Evolutionary conservation across 2,329 filamentous ascomycete genomes (phyloP).

Genomic region (Xylaria sp.): DNA sequence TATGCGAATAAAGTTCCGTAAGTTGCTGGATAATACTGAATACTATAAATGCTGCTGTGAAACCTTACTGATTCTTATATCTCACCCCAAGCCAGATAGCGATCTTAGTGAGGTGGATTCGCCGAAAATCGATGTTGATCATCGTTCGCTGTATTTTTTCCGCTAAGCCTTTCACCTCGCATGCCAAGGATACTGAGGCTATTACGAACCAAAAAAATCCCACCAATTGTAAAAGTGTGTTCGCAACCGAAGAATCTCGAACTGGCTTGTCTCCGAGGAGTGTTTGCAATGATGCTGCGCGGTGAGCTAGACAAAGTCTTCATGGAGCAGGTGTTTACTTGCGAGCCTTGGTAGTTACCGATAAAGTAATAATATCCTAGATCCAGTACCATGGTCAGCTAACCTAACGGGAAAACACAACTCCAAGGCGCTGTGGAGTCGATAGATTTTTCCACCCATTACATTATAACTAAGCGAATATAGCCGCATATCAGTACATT

Average conservation of each 20-base stretch:
- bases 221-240: slow-evolving; percentile 25
- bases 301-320: not conserved
- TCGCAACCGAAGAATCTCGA: slow-evolving; percentile 3
- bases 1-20: not conserved
- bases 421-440: slow-evolving; percentile 16
- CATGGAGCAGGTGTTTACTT: not conserved
- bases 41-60: not conserved
- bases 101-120: not conserved
- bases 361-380: not conserved
- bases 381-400: not conserved
- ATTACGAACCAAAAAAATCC: slow-evolving; percentile 12
- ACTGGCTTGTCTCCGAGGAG: not conserved
- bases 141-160: slow-evolving; percentile 1
- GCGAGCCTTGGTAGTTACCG: not conserved
- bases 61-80: not conserved
- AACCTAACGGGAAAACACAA: slow-evolving; percentile 8
- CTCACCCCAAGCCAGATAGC: not conserved
- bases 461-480: slow-evolving; percentile 21
- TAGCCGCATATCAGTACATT: slow-evolving; percentile 3
- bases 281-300: not conserved
- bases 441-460: slow-evolving; percentile 36
- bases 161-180: not conserved
- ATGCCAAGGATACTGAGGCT: slow-evolving; percentile 14
- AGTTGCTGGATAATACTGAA: not conserved
- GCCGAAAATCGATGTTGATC: slow-evolving; percentile 1